Evolutionary conservation across 106 monocot species (phyloP).

Genomic region (Triglochin maritima): DNA sequence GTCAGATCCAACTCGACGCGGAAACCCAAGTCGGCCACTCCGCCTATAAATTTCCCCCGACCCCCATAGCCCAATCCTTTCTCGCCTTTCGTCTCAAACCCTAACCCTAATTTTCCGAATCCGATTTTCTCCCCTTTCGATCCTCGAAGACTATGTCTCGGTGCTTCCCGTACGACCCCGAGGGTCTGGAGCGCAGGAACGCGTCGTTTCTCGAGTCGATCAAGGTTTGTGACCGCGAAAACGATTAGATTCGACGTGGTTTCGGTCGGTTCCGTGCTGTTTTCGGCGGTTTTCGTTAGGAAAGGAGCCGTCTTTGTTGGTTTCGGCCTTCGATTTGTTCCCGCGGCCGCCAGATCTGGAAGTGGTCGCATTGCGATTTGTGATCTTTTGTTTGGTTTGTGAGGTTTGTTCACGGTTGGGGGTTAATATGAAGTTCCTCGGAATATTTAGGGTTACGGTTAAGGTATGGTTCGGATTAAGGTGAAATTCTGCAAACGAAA

Average conservation of each 20-base stretch:
- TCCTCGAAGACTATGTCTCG: background rate
- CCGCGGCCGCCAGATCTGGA: too few relatives aligned
- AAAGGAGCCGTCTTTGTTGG: background rate
- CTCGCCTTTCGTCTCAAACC: background rate
- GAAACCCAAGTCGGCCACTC: background rate
- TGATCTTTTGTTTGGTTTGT: too few relatives aligned
- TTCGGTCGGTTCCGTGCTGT: background rate
- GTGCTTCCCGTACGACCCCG: slow-evolving; percentile 6
- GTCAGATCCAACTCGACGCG: background rate
- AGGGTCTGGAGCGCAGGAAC: slow-evolving; percentile 1
- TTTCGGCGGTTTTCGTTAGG: background rate
- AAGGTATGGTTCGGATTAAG: too few relatives aligned
- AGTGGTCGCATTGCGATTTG: too few relatives aligned
- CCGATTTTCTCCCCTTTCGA: background rate
- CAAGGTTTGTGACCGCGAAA: slow-evolving; percentile 12
- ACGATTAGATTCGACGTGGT: background rate
- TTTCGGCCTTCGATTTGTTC: too few relatives aligned
- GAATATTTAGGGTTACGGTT: too few relatives aligned
- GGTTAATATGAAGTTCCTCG: too few relatives aligned
- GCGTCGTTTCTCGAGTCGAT: slow-evolving; percentile 1
- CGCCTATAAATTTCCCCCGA: background rate
- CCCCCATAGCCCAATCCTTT: background rate
- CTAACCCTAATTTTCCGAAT: background rate
- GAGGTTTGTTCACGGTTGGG: too few relatives aligned
- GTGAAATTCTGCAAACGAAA: too few relatives aligned